Conservation (phyloP, 805 yeast genomes). For the Metschnikowia orientalis region DNA sequence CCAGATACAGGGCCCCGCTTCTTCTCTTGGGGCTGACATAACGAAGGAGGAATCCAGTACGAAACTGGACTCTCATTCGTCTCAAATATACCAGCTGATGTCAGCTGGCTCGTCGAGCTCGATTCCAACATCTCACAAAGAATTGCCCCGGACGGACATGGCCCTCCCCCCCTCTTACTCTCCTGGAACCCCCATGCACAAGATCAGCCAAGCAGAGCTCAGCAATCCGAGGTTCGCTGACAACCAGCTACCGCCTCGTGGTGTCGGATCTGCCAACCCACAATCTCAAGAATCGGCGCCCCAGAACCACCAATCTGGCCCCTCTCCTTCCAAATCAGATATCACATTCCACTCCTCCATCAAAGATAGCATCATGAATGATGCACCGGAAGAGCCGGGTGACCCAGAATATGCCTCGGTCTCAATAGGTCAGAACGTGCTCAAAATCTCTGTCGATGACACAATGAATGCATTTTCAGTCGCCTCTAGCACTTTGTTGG, state of each 20-base stretch:
- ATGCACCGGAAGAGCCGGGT: not conserved
- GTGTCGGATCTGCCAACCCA: no score
- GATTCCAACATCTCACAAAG: not conserved
- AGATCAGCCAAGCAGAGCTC: not conserved
- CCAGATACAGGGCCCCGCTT: not conserved
- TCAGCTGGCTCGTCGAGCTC: constrained; percentile 3
- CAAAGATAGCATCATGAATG: not conserved
- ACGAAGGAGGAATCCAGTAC: constrained; percentile 1
- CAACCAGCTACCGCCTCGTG: no score
- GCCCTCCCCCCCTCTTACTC: not conserved
- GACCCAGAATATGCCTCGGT: constrained; percentile 22
- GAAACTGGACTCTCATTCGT: constrained; percentile 1
- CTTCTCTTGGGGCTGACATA: constrained; percentile 3
- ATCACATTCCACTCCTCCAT: constrained; percentile 4
- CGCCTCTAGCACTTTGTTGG: constrained; percentile 31
- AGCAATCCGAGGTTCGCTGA: no score
- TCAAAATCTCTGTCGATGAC: constrained; percentile 33
- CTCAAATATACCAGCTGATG: not conserved
- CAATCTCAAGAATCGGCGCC: no score
- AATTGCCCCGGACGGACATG: not conserved
- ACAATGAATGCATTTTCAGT: constrained; percentile 29
- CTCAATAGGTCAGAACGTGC: constrained; percentile 32
- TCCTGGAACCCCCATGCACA: not conserved
- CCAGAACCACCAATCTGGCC: not conserved
- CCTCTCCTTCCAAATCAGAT: constrained; percentile 4